Evolutionary conservation across 1,284 basidiomycete species (phyloP).

Genomic region (Fomitopsis palustris): DNA sequence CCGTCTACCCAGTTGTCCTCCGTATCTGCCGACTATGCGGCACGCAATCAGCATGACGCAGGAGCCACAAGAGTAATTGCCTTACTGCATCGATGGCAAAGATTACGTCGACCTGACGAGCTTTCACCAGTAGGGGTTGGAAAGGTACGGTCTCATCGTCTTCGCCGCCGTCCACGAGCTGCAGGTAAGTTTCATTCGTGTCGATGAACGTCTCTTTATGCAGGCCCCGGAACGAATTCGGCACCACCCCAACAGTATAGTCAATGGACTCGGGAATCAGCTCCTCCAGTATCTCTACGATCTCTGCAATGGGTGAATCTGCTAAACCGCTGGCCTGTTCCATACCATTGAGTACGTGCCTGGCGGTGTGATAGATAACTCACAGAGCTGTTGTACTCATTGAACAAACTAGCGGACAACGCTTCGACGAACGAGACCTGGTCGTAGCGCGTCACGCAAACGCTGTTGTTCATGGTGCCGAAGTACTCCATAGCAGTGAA

Average conservation of each 20-base stretch:
- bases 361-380: conserved; percentile 6
- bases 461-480: conserved; percentile 38
- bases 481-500: conserved; percentile 40
- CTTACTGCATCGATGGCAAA: conserved; percentile 49
- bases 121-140: conserved; percentile 51
- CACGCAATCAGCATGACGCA: background rate
- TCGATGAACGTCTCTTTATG: conserved; percentile 34
- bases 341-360: background rate
- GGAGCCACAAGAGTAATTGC: background rate
- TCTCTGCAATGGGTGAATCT: conserved; percentile 18
- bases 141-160: conserved; percentile 46
- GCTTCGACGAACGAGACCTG: conserved; percentile 40
- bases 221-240: conserved; percentile 43
- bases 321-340: conserved; percentile 16
- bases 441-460: conserved; percentile 49
- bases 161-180: conserved; percentile 39
- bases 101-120: conserved; percentile 47
- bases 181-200: conserved; percentile 30
- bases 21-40: conserved; percentile 25
- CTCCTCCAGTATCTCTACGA: conserved; percentile 24
- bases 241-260: conserved; percentile 26
- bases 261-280: conserved; percentile 25
- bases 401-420: conserved; percentile 41
- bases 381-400: conserved; percentile 31
- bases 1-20: conserved; percentile 36